Evolutionary conservation across 2,329 filamentous ascomycete genomes (phyloP).

Genomic region (Aspergillus sp.): DNA sequence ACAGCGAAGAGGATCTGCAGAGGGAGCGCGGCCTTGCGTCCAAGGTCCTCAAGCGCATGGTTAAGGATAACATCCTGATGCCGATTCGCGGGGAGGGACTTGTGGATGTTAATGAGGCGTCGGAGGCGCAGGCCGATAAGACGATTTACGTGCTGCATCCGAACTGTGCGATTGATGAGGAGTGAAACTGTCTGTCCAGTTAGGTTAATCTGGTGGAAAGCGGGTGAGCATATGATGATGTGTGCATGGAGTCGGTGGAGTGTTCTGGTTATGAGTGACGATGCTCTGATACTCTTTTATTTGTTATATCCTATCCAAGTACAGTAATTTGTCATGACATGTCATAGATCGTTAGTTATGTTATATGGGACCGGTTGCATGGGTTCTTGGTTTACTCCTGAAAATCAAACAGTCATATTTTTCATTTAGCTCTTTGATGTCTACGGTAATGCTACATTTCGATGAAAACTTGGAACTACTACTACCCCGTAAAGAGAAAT

Average conservation of each 20-base stretch:
- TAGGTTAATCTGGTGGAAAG: no score
- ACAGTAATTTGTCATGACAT: conserved; percentile 2
- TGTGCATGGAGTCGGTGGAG: conserved; percentile 18
- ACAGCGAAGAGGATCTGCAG: conserved; percentile 77
- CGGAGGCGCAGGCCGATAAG: conserved; percentile 49
- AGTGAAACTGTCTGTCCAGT: conserved; percentile 19
- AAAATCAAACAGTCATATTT: background rate
- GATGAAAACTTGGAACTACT: background rate
- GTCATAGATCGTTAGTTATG: conserved; percentile 8
- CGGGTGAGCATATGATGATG: no score
- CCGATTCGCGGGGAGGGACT: conserved; percentile 78
- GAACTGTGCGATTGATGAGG: conserved; percentile 77
- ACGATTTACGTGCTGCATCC: conserved; percentile 89
- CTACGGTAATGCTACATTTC: no score
- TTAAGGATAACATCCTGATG: conserved; percentile 70
- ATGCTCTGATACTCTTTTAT: conserved; percentile 23
- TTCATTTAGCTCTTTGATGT: no score
- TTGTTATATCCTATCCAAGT: background rate
- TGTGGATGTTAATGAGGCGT: conserved; percentile 78
- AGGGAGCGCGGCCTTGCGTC: conserved; percentile 69
- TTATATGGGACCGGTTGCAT: background rate
- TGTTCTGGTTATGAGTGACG: conserved; percentile 32
- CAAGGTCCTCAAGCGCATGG: conserved; percentile 93
- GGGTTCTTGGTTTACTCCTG: background rate
- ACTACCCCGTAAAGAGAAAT: no score